Evolutionary conservation across 768 basidiomycete genomes (phyloP).

Genomic region (Hygrocybe punicea): DNA sequence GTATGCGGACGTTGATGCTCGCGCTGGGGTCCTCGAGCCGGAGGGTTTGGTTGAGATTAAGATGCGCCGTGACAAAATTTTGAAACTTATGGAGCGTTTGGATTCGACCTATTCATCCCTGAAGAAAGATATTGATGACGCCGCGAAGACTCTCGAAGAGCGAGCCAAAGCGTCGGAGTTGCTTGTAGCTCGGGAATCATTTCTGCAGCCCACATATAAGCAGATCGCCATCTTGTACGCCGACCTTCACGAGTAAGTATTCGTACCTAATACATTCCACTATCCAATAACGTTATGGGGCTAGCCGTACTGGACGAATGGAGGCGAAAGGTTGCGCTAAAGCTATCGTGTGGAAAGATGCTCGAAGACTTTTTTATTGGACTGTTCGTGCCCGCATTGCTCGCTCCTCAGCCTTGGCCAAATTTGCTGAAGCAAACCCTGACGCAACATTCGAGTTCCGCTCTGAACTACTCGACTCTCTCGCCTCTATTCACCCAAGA

Average conservation of each 20-base stretch:
- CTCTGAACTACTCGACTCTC: conserved; percentile 55
- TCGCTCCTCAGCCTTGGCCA: conserved; percentile 58
- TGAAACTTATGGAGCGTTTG: conserved; percentile 88
- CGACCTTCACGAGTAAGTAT: conserved; percentile 88
- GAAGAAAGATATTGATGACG: conserved; percentile 77
- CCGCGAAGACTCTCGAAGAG: conserved; percentile 69
- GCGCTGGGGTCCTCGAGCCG: conserved; percentile 94
- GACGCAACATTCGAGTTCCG: conserved; percentile 66
- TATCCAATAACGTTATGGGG: neutral
- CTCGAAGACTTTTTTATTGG: conserved; percentile 93
- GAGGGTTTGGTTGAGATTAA: conserved; percentile 98
- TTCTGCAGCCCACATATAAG: conserved; percentile 86
- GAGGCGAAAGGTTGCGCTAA: conserved; percentile 96
- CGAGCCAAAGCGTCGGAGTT: conserved; percentile 65
- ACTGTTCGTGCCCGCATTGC: conserved; percentile 79
- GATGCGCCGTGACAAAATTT: conserved; percentile 92
- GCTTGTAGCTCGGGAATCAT: conserved; percentile 70
- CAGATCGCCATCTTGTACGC: conserved; percentile 92
- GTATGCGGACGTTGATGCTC: conserved; percentile 95
- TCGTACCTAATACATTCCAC: neutral
- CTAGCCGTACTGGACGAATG: conserved; percentile 92
- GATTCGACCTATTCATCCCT: conserved; percentile 78
- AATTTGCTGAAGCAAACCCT: conserved; percentile 70
- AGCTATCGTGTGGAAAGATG: conserved; percentile 80
- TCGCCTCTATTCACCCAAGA: conserved; percentile 52